These are phyloP conservation scores for Vanilla planifolia DNA, from an alignment of 106 monocot species.

Conservation along the genomic window DNA sequence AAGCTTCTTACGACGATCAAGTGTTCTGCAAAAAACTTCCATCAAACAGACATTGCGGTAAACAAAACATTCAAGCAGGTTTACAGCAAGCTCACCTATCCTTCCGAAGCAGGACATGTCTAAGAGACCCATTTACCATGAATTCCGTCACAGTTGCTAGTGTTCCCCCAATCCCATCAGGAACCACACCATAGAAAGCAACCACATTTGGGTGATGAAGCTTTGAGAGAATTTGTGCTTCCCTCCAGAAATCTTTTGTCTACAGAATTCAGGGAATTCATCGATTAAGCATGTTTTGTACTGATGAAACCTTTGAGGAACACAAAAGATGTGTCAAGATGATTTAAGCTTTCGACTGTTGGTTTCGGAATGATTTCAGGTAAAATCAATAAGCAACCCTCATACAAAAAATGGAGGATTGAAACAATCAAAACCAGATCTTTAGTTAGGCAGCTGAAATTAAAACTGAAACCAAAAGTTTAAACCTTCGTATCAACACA, in stretches of 20 bases:
- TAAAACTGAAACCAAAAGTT: too few relatives aligned
- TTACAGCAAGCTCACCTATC: constrained; percentile 43
- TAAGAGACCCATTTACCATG: constrained; percentile 96
- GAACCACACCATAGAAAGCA: constrained; percentile 95
- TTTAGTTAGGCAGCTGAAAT: too few relatives aligned
- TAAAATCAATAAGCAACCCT: too few relatives aligned
- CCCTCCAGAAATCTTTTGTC: constrained; percentile 96
- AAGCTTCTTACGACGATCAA: constrained; percentile 78
- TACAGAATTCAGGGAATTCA: constrained; percentile 16
- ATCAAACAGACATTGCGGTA: not conserved
- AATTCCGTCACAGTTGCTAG: constrained; percentile 90
- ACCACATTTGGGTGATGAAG: constrained; percentile 99
- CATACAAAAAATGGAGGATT: too few relatives aligned
- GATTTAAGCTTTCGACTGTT: too few relatives aligned
- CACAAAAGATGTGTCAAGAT: too few relatives aligned
- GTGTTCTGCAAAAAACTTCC: constrained; percentile 31
- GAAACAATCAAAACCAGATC: too few relatives aligned
- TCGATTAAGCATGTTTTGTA: not conserved
- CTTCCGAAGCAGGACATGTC: constrained; percentile 67
- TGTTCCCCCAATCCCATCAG: constrained; percentile 82
- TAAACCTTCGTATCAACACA: too few relatives aligned
- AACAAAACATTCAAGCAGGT: constrained; percentile 1
- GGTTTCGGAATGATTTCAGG: too few relatives aligned
- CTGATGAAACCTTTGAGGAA: too few relatives aligned
- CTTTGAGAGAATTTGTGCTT: constrained; percentile 89